These are phyloP conservation scores for Xylaria flabelliformis DNA, from an alignment of 495 filamentous ascomycete species.

Conservation along the genomic window DNA sequence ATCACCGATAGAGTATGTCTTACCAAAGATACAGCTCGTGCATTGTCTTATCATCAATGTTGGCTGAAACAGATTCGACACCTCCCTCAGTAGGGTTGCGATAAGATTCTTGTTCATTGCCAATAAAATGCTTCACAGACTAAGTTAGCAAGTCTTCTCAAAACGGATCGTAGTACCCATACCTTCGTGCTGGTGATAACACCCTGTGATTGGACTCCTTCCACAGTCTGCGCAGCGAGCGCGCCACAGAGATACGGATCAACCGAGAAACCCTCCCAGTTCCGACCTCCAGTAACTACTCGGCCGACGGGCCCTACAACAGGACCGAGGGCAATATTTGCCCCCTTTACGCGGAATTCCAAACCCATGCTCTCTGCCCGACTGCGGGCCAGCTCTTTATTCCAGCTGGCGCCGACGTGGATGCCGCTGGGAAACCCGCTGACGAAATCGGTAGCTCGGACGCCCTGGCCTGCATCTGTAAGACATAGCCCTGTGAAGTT, in stretches of 20 bases:
- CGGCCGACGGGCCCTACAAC: conserved; percentile 55
- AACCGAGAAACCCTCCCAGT: conserved; percentile 50
- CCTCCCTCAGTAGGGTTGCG: conserved; percentile 45
- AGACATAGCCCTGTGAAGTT: conserved; percentile 59
- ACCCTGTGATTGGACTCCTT: conserved; percentile 49
- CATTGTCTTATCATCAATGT: conserved; percentile 61
- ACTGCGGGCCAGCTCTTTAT: conserved; percentile 46
- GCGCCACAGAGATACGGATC: conserved; percentile 43
- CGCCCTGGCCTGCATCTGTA: conserved; percentile 57
- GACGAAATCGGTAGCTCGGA: conserved; percentile 57
- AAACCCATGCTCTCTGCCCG: conserved; percentile 49
- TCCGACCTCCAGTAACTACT: conserved; percentile 48
- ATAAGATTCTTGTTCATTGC: conserved; percentile 61
- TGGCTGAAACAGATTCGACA: conserved; percentile 51
- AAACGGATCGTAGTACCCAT: neutral
- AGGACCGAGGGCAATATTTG: conserved; percentile 63
- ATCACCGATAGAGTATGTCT: conserved; percentile 36
- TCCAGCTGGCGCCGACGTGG: conserved; percentile 54
- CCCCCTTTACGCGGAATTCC: conserved; percentile 56
- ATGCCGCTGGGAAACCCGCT: conserved; percentile 50
- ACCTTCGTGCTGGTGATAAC: conserved; percentile 47
- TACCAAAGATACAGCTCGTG: conserved; percentile 67
- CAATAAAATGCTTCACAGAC: conserved; percentile 55
- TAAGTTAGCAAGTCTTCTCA: conserved; percentile 28
- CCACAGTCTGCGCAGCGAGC: conserved; percentile 37